Evolutionary conservation across 2,329 filamentous ascomycete species (phyloP).

Genomic region (Epichloe baconii): DNA sequence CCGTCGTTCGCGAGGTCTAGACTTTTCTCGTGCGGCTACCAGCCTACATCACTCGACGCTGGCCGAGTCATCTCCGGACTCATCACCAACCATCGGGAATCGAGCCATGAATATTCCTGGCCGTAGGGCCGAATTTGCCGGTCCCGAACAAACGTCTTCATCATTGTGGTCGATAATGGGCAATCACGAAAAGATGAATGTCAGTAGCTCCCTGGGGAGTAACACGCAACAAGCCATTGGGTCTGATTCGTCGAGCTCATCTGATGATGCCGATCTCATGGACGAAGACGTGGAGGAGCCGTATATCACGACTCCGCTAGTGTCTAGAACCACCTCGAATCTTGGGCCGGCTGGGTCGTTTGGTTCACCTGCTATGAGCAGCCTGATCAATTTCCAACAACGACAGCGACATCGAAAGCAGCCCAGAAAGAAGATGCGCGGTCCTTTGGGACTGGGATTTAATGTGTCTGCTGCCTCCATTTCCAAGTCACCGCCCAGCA

Average conservation of each 20-base stretch:
- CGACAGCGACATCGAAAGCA: conserved; percentile 59
- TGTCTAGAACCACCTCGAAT: conserved; percentile 43
- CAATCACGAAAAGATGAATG: conserved; percentile 53
- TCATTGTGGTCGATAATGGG: conserved; percentile 60
- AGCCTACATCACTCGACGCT: conserved; percentile 92
- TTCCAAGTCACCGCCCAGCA: conserved; percentile 62
- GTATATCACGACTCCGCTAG: conserved; percentile 73
- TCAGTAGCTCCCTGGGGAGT: conserved; percentile 70
- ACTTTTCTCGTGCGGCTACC: conserved; percentile 87
- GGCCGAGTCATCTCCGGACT: conserved; percentile 80
- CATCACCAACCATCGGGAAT: conserved; percentile 71
- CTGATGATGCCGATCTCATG: conserved; percentile 56
- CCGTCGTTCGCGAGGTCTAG: conserved; percentile 75
- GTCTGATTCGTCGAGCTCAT: conserved; percentile 66
- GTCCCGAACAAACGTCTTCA: conserved; percentile 52
- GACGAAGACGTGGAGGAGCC: conserved; percentile 68
- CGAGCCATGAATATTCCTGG: conserved; percentile 49
- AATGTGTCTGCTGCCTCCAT: conserved; percentile 29
- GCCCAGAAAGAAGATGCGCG: conserved; percentile 41
- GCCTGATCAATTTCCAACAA: conserved; percentile 73
- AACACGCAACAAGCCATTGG: conserved; percentile 46
- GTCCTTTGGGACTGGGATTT: conserved; percentile 37
- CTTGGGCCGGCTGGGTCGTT: conserved; percentile 39
- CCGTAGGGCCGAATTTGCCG: conserved; percentile 35
- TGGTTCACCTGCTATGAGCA: conserved; percentile 59